Evolutionary conservation across 1,284 basidiomycete species (phyloP), one percentile per base, ranked within the genome.

Genomic region (Malassezia sp.): DNA sequence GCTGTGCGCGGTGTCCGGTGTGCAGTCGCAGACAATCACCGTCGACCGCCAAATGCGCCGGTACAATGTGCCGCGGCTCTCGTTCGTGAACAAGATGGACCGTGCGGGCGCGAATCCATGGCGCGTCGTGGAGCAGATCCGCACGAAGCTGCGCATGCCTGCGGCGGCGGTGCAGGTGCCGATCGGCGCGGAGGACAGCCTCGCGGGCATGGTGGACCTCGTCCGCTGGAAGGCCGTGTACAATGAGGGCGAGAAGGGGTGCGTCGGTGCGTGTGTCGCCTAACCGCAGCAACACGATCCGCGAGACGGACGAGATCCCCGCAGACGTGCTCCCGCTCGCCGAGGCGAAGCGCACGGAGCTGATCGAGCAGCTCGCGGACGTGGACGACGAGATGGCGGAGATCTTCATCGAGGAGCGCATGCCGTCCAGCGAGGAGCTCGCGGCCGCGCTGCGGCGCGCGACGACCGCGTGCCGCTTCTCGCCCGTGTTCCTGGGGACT

Each of bases 71-170:
- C 93, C 93, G 47, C 79, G 93, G 42, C 78, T 97, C 52, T 91
- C 88, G 1, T 99, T 97, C 71, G 83, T 99, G 70, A 99, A 97
- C 75, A 97, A 99, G 75, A 97, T 99, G 93, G 93, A 99, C 70
- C 79, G 89, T 59, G 88, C 90, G 49, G 93, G 93, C 44, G 85
- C 91, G 24, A 96, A 96, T 73, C 93, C 93, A 4, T 91, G 85
- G 84, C 78, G 89, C 47, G 89, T 97, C 41, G 81, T 97, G 38
- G 77, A 81, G 46, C 93, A 97, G 72, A 86, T 99, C 54, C 79
- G 89, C 51, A 77, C 79, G 11, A 99, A 97, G 73, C 80, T 97
- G 41, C 82, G 82, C 59, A 88, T 95, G 58, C 78, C 84, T 32
- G 89, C 90, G 22, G 93, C 93, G 2, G 85, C 90, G n/a, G 84